Evolutionary conservation across 2,329 filamentous ascomycete genomes (phyloP), one percentile per base, ranked within the genome.

Genomic region (Mycosphaerella sp.): DNA sequence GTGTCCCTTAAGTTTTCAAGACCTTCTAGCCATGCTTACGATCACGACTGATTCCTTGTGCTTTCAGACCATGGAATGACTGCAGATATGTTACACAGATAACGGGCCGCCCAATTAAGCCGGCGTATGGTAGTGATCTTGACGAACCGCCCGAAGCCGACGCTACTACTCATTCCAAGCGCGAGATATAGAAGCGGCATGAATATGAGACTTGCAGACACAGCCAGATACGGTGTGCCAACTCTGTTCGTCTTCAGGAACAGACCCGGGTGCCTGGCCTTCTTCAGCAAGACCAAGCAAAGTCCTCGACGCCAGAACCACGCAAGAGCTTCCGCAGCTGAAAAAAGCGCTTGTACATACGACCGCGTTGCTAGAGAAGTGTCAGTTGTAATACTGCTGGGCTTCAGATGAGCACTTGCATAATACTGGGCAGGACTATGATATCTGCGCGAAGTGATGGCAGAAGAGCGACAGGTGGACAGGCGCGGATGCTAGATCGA

Each of bases 391-490:
- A 30, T 30, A 6, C 6, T 10, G 28, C 28, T 30, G 28, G 10
- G 6, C 10, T 10, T 10, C 6, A 30, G 6, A 30, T 30, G 6
- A 10, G 10, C 6, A 30, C 28, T 30, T 30, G 10, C 28, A 86
- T 82, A 55, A 87, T 78, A 35, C 75, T 76, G 18, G 82, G 80
- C n/a, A 86, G 73, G 1, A 77, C 77, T 1, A 66, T 63, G 41
- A 86, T 79, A 39, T 79, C 79, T 12, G 81, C 80, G 54, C 79
- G 73, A n/a, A n/a, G n/a, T n/a, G n/a, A n/a, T n/a, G n/a, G n/a
- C n/a, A n/a, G n/a, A n/a, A n/a, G n/a, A n/a, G n/a, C n/a, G n/a
- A n/a, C n/a, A n/a, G n/a, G n/a, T n/a, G n/a, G n/a, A n/a, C n/a
- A n/a, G n/a, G n/a, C n/a, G n/a, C n/a, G n/a, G n/a, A n/a, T n/a